A percentile compares a stretch with the other conserved stretches of the same genome.
Conservation (phyloP, 257 asterid genomes). For the Scutellaria barbata region DNA sequence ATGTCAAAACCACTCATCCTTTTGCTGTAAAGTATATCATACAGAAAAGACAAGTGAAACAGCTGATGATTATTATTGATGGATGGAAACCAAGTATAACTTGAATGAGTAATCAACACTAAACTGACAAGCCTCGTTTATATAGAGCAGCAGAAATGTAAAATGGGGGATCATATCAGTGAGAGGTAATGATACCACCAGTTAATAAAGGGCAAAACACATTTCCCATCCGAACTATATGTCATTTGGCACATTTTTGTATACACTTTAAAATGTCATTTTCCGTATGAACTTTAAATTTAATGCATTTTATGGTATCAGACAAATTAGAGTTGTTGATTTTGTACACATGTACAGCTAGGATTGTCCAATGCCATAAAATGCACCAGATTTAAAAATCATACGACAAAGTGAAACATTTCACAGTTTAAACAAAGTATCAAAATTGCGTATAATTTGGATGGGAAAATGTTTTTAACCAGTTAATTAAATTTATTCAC, state of each 20-base stretch:
- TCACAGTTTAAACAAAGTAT: too few relatives aligned
- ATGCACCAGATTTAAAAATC: too few relatives aligned
- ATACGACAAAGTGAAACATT: too few relatives aligned
- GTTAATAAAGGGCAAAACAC: background rate
- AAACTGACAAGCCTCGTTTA: constrained; percentile 3
- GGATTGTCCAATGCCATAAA: too few relatives aligned
- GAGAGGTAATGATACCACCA: background rate
- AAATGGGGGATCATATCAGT: background rate
- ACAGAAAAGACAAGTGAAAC: constrained; percentile 36
- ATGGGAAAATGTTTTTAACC: background rate
- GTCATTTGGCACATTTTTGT: too few relatives aligned
- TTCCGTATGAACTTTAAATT: too few relatives aligned
- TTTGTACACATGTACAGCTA: too few relatives aligned
- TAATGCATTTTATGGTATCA: too few relatives aligned
- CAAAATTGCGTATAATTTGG: too few relatives aligned
- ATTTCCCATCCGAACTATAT: too few relatives aligned
- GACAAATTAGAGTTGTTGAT: too few relatives aligned
- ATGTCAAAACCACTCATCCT: constrained; percentile 97
- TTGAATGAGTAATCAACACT: constrained; percentile 11
- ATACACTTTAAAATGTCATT: too few relatives aligned
- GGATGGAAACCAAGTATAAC: constrained; percentile 19
- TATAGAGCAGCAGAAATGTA: constrained; percentile 13
- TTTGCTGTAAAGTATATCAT: constrained; percentile 69
- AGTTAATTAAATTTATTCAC: background rate
- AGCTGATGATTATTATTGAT: constrained; percentile 26